phyloP scores from a whole-genome alignment of 2,329 filamentous ascomycete genomes.

The Dendryphion nanum region DNA sequence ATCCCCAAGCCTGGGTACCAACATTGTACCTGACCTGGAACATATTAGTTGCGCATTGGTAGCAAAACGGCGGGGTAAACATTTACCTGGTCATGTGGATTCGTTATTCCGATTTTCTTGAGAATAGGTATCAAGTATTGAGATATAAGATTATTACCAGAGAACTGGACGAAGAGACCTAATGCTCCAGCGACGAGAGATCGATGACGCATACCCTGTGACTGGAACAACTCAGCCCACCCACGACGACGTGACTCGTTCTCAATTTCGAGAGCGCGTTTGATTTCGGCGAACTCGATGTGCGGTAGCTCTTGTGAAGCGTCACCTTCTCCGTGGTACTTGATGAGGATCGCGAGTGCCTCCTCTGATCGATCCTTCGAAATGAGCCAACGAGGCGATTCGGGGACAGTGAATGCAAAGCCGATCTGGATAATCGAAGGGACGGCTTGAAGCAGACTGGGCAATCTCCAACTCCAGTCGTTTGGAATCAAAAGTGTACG shows the following conservation, averaged over 20 bases:
- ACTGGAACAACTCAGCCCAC: conserved; percentile 62
- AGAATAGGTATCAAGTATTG: conserved; percentile 66
- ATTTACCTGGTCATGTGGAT: conserved; percentile 12
- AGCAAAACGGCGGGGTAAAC: not conserved
- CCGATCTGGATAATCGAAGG: conserved; percentile 62
- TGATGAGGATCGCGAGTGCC: conserved; percentile 60
- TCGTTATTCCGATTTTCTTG: conserved; percentile 58
- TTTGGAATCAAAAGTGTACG: conserved; percentile 58
- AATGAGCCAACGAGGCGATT: conserved; percentile 65
- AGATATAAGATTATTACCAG: conserved; percentile 55
- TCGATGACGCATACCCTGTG: conserved; percentile 63
- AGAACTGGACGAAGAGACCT: conserved; percentile 66
- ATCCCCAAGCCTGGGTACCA: conserved; percentile 60
- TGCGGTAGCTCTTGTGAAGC: conserved; percentile 56
- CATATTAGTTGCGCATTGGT: no score
- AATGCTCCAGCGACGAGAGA: conserved; percentile 61
- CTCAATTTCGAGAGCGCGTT: conserved; percentile 61
- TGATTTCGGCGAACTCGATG: conserved; percentile 66
- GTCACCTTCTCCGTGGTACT: conserved; percentile 64
- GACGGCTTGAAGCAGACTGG: conserved; percentile 62
- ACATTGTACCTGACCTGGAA: conserved; percentile 50
- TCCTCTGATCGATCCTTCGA: conserved; percentile 63
- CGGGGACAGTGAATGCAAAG: conserved; percentile 63
- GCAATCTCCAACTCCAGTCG: conserved; percentile 67
- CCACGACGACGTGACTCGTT: conserved; percentile 49